Percentiles rank a stretch among this genome's conserved stretches.
phyloP scores from a whole-genome alignment of 2,329 filamentous ascomycete genomes.

The Diaporthe ampelina region DNA sequence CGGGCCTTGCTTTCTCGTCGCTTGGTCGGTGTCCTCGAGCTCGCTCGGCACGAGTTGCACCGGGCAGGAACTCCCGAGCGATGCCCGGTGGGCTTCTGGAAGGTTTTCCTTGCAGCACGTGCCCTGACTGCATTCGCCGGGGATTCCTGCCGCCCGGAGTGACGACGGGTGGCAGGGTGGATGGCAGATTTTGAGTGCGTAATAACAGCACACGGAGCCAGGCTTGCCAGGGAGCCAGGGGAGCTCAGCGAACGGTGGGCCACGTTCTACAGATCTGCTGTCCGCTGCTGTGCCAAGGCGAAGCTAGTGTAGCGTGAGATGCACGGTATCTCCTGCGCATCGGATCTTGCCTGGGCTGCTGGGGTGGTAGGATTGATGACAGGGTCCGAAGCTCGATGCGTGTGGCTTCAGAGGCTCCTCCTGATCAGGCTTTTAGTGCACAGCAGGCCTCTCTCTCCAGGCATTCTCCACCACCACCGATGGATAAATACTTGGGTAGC shows the following conservation, averaged over 20 bases:
- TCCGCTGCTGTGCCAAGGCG: constrained; percentile 10
- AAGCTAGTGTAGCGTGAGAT: constrained; percentile 4
- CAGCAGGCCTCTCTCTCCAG: too few species aligned
- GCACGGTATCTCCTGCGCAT: background rate
- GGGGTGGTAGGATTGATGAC: background rate
- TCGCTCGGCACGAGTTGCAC: constrained; percentile 1
- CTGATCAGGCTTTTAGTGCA: constrained; percentile 21
- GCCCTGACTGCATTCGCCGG: background rate
- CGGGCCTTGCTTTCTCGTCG: too few species aligned
- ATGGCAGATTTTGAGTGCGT: too few species aligned
- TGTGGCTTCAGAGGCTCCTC: background rate
- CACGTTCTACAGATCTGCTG: constrained; percentile 24
- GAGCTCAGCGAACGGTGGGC: background rate
- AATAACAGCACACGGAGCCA: background rate
- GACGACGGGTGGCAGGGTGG: background rate
- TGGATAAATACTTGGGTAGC: background rate
- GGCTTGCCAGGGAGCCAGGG: too few species aligned
- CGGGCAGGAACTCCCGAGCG: background rate
- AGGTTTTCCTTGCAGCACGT: background rate
- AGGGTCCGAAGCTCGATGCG: constrained; percentile 22
- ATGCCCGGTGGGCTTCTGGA: background rate
- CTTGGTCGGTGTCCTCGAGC: background rate
- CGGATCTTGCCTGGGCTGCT: constrained; percentile 11
- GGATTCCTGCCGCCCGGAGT: background rate
- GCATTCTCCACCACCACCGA: too few species aligned